Evolutionary conservation across 2,329 filamentous ascomycete species (phyloP).

Genomic region (Alternaria ventricosa): DNA sequence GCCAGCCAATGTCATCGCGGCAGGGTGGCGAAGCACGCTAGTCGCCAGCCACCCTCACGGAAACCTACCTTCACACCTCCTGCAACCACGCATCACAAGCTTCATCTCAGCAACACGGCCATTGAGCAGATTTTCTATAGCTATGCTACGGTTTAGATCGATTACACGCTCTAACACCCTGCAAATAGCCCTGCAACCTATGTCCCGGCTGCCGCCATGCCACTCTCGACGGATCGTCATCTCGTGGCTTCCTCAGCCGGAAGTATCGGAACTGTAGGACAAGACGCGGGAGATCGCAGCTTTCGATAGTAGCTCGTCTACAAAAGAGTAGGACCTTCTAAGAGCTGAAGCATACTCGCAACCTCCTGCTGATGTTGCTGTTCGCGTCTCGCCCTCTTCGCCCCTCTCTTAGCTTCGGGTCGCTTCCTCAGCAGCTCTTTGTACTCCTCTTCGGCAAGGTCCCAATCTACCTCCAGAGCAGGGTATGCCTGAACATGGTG

Average conservation of each 20-base stretch:
- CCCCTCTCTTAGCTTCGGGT: not conserved
- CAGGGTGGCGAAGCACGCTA: not conserved
- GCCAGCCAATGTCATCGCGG: not conserved
- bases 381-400: not conserved
- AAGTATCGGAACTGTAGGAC: not conserved
- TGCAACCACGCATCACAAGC: not conserved
- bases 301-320: not conserved
- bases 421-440: not conserved
- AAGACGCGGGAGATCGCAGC: not conserved
- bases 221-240: fast-evolving
- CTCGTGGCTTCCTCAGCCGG: not conserved
- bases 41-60: not conserved
- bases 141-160: not conserved
- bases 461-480: not conserved
- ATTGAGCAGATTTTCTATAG: fast-evolving
- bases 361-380: not conserved
- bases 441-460: not conserved
- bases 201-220: fast-evolving
- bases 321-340: fast-evolving
- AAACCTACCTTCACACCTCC: not conserved
- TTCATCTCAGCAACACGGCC: not conserved
- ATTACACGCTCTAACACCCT: not conserved
- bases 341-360: not conserved
- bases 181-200: not conserved
- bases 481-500: not conserved